Conservation (phyloP, 805 yeast genomes). For the Kregervanrija pseudodelftensis region DNA sequence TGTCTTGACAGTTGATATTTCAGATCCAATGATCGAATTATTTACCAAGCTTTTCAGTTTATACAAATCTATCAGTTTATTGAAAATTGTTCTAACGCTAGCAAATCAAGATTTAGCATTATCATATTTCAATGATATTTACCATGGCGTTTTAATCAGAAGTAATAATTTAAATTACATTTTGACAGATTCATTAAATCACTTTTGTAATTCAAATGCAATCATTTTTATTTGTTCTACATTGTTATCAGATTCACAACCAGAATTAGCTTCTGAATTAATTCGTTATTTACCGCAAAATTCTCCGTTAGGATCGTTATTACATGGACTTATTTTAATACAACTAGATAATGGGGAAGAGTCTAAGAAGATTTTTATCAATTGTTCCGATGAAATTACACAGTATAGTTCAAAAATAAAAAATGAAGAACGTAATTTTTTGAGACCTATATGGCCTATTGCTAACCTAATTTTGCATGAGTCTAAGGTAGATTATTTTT, state of each 20-base stretch:
- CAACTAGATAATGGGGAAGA: constrained; percentile 15
- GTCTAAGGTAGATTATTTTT: constrained; percentile 30
- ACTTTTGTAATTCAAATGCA: constrained; percentile 15
- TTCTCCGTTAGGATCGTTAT: constrained; percentile 16
- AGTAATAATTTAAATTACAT: constrained; percentile 19
- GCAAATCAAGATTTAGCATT: constrained; percentile 5
- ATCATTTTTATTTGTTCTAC: constrained; percentile 17
- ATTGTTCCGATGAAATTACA: constrained; percentile 24
- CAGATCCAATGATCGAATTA: constrained; percentile 18
- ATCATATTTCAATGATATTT: constrained; percentile 10
- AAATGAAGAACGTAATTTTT: constrained; percentile 11
- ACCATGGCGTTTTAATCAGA: constrained; percentile 20
- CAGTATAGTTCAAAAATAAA: constrained; percentile 12
- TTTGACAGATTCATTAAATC: constrained; percentile 11
- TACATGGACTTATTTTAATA: constrained; percentile 24
- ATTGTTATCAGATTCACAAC: constrained; percentile 9
- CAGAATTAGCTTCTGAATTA: constrained; percentile 10
- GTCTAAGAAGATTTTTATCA: constrained; percentile 26
- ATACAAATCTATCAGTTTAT: constrained; percentile 9
- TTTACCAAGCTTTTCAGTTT: constrained; percentile 14
- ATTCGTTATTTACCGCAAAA: constrained; percentile 15
- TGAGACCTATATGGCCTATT: constrained; percentile 2
- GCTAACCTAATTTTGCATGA: constrained; percentile 22
- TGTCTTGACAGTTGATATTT: constrained; percentile 26
- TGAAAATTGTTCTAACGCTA: not conserved